Percentiles rank a stretch among this genome's conserved stretches.
These are phyloP conservation scores for Solanum chilense DNA, from an alignment of 257 asterid species.

Conservation along the genomic window DNA sequence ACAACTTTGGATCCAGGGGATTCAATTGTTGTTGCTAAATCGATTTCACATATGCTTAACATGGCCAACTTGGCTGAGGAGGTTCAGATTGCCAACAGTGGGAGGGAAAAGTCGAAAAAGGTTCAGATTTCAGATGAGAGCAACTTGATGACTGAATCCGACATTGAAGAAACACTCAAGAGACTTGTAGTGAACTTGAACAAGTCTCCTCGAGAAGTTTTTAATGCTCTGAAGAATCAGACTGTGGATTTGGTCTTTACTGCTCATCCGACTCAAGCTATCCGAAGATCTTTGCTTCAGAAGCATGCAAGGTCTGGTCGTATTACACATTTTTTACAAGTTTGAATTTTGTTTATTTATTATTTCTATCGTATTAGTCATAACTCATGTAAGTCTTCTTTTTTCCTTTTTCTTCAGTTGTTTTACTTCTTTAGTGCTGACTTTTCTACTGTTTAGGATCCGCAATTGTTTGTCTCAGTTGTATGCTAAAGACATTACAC, in stretches of 20 bases:
- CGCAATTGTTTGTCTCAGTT: constrained; percentile 41
- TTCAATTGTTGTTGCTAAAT: constrained; percentile 38
- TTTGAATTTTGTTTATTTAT: neutral
- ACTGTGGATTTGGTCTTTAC: constrained; percentile 42
- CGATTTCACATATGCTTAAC: constrained; percentile 47
- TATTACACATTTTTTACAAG: neutral
- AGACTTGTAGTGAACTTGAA: constrained; percentile 31
- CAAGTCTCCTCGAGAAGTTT: constrained; percentile 38
- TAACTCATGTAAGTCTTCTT: neutral
- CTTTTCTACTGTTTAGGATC: constrained; percentile 13
- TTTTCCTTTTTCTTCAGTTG: neutral
- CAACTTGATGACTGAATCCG: constrained; percentile 35
- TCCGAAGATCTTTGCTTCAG: constrained; percentile 42
- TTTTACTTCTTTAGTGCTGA: neutral
- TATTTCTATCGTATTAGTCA: neutral
- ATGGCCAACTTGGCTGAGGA: constrained; percentile 45
- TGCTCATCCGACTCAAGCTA: constrained; percentile 46
- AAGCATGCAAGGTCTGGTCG: constrained; percentile 32
- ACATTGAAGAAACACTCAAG: constrained; percentile 39
- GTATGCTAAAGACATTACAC: constrained; percentile 34
- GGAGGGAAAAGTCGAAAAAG: constrained; percentile 27
- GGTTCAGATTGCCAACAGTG: constrained; percentile 34
- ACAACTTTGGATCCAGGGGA: constrained; percentile 48
- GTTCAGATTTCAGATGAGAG: constrained; percentile 26
- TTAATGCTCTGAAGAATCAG: constrained; percentile 43